Evolutionary conservation across 805 yeast genomes (phyloP).

Genomic region (Kuraishia cidri): DNA sequence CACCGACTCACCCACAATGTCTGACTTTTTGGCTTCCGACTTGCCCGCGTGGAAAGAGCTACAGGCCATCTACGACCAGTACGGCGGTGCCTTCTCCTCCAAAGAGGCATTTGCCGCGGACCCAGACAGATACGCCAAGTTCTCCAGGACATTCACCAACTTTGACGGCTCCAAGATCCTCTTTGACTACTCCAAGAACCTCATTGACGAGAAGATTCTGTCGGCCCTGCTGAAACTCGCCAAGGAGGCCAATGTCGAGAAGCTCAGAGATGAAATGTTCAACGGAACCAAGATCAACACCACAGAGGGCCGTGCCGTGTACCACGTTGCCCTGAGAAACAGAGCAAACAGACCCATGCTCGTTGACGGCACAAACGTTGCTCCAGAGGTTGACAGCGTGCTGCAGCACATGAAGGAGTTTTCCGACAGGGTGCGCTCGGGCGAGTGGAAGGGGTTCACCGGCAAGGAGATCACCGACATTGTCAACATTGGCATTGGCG

Average conservation of each 20-base stretch:
- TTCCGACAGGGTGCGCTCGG: conserved; percentile 82
- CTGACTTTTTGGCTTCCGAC: too few species aligned
- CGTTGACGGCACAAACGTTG: conserved; percentile 85
- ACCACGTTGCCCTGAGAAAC: conserved; percentile 95
- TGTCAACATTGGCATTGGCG: conserved; percentile 98
- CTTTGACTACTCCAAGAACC: conserved; percentile 93
- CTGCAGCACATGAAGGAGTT: conserved; percentile 96
- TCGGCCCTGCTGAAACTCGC: conserved; percentile 67
- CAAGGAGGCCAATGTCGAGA: conserved; percentile 80
- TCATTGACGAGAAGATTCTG: conserved; percentile 79
- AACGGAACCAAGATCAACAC: conserved; percentile 89
- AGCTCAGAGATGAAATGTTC: conserved; percentile 85
- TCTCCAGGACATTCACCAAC: conserved; percentile 71
- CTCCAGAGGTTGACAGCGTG: conserved; percentile 86
- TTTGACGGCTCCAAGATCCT: conserved; percentile 82
- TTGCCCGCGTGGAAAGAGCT: conserved; percentile 81
- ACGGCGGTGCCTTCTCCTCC: conserved; percentile 66
- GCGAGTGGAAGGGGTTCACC: conserved; percentile 94
- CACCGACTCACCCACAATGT: too few species aligned
- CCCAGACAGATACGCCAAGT: conserved; percentile 65
- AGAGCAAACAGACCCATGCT: conserved; percentile 74
- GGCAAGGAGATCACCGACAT: conserved; percentile 90
- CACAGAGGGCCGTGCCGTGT: conserved; percentile 96
- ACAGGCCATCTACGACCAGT: conserved; percentile 57
- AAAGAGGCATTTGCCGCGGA: conserved; percentile 73